Evolutionary conservation across 768 basidiomycete genomes (phyloP).

Genomic region (Nidularia pulvinata): DNA sequence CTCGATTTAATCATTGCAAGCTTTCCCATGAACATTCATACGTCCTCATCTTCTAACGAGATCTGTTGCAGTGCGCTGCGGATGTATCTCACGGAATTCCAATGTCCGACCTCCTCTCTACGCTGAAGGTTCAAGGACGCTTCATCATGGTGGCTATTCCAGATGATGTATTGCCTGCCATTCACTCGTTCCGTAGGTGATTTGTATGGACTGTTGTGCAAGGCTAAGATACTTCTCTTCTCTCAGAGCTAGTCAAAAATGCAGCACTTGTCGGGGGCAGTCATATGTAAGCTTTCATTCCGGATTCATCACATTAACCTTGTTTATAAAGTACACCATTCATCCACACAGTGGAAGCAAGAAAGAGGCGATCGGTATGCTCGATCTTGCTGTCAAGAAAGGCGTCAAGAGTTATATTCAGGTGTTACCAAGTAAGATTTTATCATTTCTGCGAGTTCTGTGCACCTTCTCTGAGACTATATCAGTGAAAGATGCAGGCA

Average conservation of each 20-base stretch:
- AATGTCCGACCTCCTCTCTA: conserved; percentile 31
- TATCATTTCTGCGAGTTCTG: not conserved
- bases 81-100: conserved; percentile 23
- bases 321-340: conserved; percentile 21
- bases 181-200: conserved; percentile 22
- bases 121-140: conserved; percentile 51
- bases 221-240: not conserved
- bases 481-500: conserved; percentile 39
- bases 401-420: conserved; percentile 46
- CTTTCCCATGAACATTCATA: not conserved
- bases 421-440: conserved; percentile 38
- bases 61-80: conserved; percentile 24
- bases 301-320: conserved; percentile 1
- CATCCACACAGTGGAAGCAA: conserved; percentile 62
- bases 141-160: conserved; percentile 60
- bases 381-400: conserved; percentile 56
- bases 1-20: conserved; percentile 52
- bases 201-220: conserved; percentile 17
- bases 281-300: conserved; percentile 15
- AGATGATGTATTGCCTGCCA: conserved; percentile 39
- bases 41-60: not conserved
- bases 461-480: not conserved
- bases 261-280: conserved; percentile 26
- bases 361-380: conserved; percentile 58
- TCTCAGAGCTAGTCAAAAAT: conserved; percentile 17